A percentile compares a stretch with the other conserved stretches of the same genome.
phyloP scores from a whole-genome alignment of 257 asterid species.

The Forsythia viridissima region DNA sequence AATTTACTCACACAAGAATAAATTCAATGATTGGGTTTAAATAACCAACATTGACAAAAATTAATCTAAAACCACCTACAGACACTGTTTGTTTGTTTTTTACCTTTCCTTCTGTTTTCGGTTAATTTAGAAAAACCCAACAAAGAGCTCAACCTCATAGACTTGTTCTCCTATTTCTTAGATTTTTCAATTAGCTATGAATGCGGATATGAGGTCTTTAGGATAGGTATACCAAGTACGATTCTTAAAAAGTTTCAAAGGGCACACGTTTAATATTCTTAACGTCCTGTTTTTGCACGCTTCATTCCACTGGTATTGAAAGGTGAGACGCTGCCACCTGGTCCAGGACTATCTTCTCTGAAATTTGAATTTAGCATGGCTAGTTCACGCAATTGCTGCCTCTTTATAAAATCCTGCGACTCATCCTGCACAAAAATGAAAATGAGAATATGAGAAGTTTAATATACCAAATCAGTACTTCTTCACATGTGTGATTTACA shows the following conservation, averaged over 20 bases:
- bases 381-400: slow-evolving; percentile 95
- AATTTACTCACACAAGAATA: slow-evolving; percentile 61
- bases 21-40: slow-evolving; percentile 57
- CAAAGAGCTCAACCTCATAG: slow-evolving; percentile 33
- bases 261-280: slow-evolving; percentile 19
- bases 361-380: slow-evolving; percentile 88
- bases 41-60: slow-evolving; percentile 31
- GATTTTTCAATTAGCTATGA: slow-evolving; percentile 20
- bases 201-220: slow-evolving; percentile 15
- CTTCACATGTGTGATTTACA: background rate
- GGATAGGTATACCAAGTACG: slow-evolving; percentile 13
- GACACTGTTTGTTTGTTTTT: slow-evolving; percentile 8
- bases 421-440: slow-evolving; percentile 61
- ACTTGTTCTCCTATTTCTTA: slow-evolving; percentile 22
- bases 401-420: slow-evolving; percentile 84
- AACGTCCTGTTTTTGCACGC: slow-evolving; percentile 95
- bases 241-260: slow-evolving; percentile 16
- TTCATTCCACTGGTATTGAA: slow-evolving; percentile 91
- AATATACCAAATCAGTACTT: too few relatives aligned
- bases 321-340: slow-evolving; percentile 94
- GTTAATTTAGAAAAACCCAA: slow-evolving; percentile 33
- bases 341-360: slow-evolving; percentile 97
- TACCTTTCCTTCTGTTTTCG: slow-evolving; percentile 27
- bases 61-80: slow-evolving; percentile 30
- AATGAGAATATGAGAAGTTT: background rate